Evolutionary conservation across 2,329 filamentous ascomycete genomes (phyloP), one percentile per base, ranked within the genome.

Genomic region (Apiospora hydei): DNA sequence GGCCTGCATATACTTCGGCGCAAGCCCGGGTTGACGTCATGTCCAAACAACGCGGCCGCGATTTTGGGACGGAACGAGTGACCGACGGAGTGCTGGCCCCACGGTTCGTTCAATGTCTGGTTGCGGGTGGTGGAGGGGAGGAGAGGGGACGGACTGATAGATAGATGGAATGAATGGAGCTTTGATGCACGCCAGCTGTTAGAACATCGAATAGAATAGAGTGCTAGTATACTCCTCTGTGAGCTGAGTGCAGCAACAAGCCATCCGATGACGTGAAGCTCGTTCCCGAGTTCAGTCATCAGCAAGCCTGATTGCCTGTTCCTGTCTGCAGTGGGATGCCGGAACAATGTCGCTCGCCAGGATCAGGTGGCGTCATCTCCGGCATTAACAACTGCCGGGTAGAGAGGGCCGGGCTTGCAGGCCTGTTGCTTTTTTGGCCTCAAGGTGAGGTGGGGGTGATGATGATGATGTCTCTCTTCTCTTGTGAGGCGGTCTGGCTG

Each of bases 251-350:
- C 13, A 41, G 21, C 34, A 64, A 13, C 34, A 64, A 24, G 51
- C 51, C 30, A 21, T 26, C 11, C 24, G 8, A 64, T 64, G 30
- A 38, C 26, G 53, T 64, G 53, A 64, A n/a, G 53, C 30, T 38
- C 8, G 53, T 18, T 21, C 53, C 30, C 53, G 34, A 38, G 30
- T 38, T n/a, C 30, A n/a, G 53, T 24, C 57, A 64, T 41, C 57
- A 41, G 18, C 57, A 64, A 41, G 57, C 34, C 34, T 64, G 18
- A n/a, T 64, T 64, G 41, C 57, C 57, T 64, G 57, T 64, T 64
- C 57, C 57, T 64, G 34, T 64, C 34, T 14, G 41, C 57, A 41
- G 53, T 30, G 30, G 51, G 51, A 57, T 7, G 26, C 51, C 51
- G 24, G 51, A 53, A 53, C 26, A 14, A 26, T 26, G 11, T 53